Base-by-base conservation (phyloP, 306 rosid species). In the Cucurbita moschata region DNA sequence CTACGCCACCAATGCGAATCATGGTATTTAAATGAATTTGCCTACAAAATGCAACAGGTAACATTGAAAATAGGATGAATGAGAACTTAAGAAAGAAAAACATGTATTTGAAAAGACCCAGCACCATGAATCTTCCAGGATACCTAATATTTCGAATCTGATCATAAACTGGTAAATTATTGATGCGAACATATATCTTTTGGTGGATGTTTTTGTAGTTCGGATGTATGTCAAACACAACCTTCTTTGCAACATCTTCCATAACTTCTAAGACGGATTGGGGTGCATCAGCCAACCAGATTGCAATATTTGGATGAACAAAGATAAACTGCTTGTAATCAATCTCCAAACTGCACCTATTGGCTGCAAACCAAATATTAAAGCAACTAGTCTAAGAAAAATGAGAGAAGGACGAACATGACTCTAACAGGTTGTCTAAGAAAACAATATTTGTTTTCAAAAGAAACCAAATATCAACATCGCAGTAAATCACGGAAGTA, bases 231-330 rank as follows among this genome's bases (percentile, higher is more conserved):
- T 85, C 88, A 78, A 94, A 94, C 77, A 94, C 99, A 64, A 91
- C 96, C 18, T 77, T 86, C 86, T 91, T 86, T 38, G 99, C 96
- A 77, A 94, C 97, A 74, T 94, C 99, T 83, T 94, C 99, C 99
- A 94, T 94, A 46, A 94, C 99, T 86, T 94, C 99, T 63, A 94
- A 78, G 78, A 94, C 96, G 44, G 99, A 86, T 72, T 94, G 97
- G 70, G 99, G 99, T 4, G 99, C 99, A 81, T 94, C 99, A 55
- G 99, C 99, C 77, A 94, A 82, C 99, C 99, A 94, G 75, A 94
- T 94, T 79, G 99, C 99, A 79, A 94, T 94, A 83, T 94, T 94
- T 79, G 99, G 99, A 79, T 91, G 99, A 43, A 89, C 87, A 73
- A 86, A 89, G 75, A 94, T 94, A 80, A 94, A 94, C 78, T 91